These are phyloP conservation scores for Colletotrichum cuscutae DNA, from an alignment of 2,329 filamentous ascomycete species.

Conservation along the genomic window DNA sequence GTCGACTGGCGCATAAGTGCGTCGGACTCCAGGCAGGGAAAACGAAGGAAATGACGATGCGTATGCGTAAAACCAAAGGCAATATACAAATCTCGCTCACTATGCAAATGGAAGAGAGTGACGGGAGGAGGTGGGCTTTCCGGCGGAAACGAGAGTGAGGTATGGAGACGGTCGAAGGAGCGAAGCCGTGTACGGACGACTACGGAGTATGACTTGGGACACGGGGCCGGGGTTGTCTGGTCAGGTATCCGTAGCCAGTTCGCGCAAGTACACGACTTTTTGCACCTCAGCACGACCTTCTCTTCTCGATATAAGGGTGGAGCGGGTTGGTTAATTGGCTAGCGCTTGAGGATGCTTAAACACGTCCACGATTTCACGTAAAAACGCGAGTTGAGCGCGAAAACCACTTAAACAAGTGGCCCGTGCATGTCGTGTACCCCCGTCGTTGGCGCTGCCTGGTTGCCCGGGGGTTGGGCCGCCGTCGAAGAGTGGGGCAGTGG, in stretches of 20 bases:
- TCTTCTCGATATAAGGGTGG: slow-evolving; percentile 16
- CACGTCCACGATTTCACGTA: slow-evolving; percentile 37
- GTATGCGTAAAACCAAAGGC: not conserved
- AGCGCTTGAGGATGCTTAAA: slow-evolving; percentile 32
- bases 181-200: slow-evolving; percentile 9
- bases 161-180: slow-evolving; percentile 21
- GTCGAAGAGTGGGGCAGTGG: slow-evolving; percentile 14
- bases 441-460: slow-evolving; percentile 28
- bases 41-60: slow-evolving; percentile 1
- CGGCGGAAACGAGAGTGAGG: slow-evolving; percentile 14
- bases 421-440: slow-evolving; percentile 37
- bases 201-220: not conserved
- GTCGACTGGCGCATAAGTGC: slow-evolving; percentile 24
- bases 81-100: slow-evolving; percentile 13
- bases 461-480: slow-evolving; percentile 28
- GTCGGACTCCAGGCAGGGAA: slow-evolving; percentile 18
- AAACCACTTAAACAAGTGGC: slow-evolving; percentile 34
- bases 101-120: slow-evolving; percentile 9
- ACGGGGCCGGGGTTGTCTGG: not conserved
- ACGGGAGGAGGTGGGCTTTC: slow-evolving; percentile 8
- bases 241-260: not conserved
- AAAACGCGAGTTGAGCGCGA: slow-evolving; percentile 37
- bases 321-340: slow-evolving; percentile 28
- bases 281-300: not conserved
- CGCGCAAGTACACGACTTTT: slow-evolving; percentile 21